A percentile compares a stretch with the other conserved stretches of the same genome.
Conservation (phyloP, 148 eudicot species). For the Linanthus parryae region DNA sequence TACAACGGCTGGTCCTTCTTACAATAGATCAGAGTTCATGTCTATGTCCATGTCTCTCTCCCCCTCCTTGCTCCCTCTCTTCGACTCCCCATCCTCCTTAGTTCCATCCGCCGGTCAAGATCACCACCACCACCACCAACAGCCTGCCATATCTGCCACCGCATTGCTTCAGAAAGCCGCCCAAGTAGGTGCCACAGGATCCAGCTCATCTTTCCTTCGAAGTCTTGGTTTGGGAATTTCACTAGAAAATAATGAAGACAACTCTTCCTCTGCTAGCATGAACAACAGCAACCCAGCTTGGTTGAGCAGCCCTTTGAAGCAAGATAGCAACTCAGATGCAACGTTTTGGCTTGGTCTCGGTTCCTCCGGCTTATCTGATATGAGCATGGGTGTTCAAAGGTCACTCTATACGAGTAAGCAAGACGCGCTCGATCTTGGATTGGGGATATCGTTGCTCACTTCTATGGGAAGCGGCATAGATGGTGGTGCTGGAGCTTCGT, state of each 20-base stretch:
- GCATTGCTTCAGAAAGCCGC: constrained; percentile 78
- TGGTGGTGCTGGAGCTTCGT: constrained; percentile 14
- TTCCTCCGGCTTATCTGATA: too few species aligned
- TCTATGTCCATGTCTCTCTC: constrained; percentile 61
- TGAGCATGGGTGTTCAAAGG: too few species aligned
- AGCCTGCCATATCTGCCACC: constrained; percentile 64
- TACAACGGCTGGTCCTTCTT: constrained; percentile 19
- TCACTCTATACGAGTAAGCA: too few species aligned
- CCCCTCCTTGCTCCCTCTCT: constrained; percentile 40
- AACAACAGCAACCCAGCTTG: too few species aligned
- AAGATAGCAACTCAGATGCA: too few species aligned
- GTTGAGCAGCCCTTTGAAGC: too few species aligned
- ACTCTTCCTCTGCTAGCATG: not conserved
- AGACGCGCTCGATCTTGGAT: too few species aligned
- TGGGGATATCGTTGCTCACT: constrained; percentile 33
- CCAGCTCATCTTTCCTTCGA: constrained; percentile 50
- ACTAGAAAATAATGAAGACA: constrained; percentile 11
- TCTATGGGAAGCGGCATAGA: constrained; percentile 30
- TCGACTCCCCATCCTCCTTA: constrained; percentile 21
- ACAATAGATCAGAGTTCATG: constrained; percentile 8
- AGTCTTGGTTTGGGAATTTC: constrained; percentile 41
- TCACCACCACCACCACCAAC: constrained; percentile 17
- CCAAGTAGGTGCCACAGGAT: constrained; percentile 40
- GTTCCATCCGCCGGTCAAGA: constrained; percentile 15
- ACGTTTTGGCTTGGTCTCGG: too few species aligned